A percentile compares a stretch with the other conserved stretches of the same genome.
Evolutionary conservation across 306 rosid genomes (phyloP).

Genomic region (Ochetophila trinervis): DNA sequence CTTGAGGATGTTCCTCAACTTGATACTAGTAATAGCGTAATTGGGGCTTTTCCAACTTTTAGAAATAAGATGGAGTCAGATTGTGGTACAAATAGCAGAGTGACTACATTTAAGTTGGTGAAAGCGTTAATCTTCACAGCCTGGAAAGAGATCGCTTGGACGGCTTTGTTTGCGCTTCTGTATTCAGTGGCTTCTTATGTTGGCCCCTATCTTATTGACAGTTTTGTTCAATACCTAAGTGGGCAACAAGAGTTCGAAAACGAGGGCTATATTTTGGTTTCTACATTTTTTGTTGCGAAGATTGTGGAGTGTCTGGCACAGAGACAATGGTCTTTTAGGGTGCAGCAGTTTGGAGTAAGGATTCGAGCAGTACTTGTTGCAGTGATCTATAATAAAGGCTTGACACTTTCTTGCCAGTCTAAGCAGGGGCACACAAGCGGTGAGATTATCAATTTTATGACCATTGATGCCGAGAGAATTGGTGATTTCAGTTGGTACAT

Average conservation of each 20-base stretch:
- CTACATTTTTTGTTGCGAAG: slow-evolving; percentile 59
- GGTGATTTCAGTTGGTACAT: slow-evolving; percentile 65
- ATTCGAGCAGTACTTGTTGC: slow-evolving; percentile 53
- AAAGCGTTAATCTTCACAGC: slow-evolving; percentile 50
- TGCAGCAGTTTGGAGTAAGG: slow-evolving; percentile 58
- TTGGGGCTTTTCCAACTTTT: slow-evolving; percentile 43
- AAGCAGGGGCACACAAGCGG: slow-evolving; percentile 58
- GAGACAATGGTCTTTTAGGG: slow-evolving; percentile 65
- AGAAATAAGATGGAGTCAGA: slow-evolving; percentile 49
- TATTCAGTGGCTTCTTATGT: slow-evolving; percentile 61
- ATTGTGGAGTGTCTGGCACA: slow-evolving; percentile 55
- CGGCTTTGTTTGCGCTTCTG: slow-evolving; percentile 37
- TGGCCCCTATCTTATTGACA: slow-evolving; percentile 76
- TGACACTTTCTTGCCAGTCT: slow-evolving; percentile 62
- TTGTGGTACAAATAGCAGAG: slow-evolving; percentile 31
- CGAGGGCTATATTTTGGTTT: slow-evolving; percentile 60
- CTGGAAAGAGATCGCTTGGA: slow-evolving; percentile 53
- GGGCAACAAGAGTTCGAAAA: slow-evolving; percentile 44
- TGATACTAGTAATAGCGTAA: slow-evolving; percentile 40
- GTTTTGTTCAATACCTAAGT: slow-evolving; percentile 64
- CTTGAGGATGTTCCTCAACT: slow-evolving; percentile 82
- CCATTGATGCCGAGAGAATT: slow-evolving; percentile 78
- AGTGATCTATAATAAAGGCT: slow-evolving; percentile 57
- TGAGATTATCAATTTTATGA: slow-evolving; percentile 74
- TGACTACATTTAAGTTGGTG: slow-evolving; percentile 47